Evolutionary conservation across 352 stramenopile genomes (phyloP), one percentile per base, ranked within the genome.

Genomic region (Pythium biforme): DNA sequence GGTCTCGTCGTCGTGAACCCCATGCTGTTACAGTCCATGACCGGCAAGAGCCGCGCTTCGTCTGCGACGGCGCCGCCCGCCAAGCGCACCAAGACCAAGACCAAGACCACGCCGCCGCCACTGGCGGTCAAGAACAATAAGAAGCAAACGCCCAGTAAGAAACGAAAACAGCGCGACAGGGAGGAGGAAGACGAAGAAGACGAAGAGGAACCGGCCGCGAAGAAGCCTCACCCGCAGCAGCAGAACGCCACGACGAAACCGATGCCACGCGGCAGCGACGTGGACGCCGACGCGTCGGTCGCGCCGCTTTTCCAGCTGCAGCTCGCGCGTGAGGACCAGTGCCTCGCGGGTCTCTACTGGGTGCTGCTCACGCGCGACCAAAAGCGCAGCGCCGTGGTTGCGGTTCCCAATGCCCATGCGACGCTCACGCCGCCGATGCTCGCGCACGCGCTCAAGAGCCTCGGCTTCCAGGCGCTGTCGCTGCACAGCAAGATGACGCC

Each of bases 401-500:
- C 74, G 33, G 43, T 90, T 10, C 74, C 79, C 3, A 88, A 74
- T 55, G 55, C 54, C 25, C 41, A 67, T 15, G 34, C 50, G 31
- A 54, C 58, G 29, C 57, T 67, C 17, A 64, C 64, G n/a, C 65
- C 75, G 33, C 59, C 76, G 41, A 54, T 74, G 23, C 39, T 94
- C 22, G 76, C 74, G 2, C 59, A 57, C 2, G 76, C 79, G 20
- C 55, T 90, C 27, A 80, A 80, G 58, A 75, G 86, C 55, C 47
- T 93, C 27, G 78, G 79, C 10, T 73, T 86, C 55, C 74, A 87
- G 45, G 70, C 76, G n/a, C 55, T 88, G n/a, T 63, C 79, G 20
- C 50, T 94, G 23, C 84, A 94, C 63, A 69, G 68, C 56, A 92
- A 92, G 60, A 92, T 91, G 76, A 77, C 80, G 1, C 34, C 65